phyloP scores from a whole-genome alignment of 2,329 filamentous ascomycete genomes.

The Colletotrichum orchidophilum region DNA sequence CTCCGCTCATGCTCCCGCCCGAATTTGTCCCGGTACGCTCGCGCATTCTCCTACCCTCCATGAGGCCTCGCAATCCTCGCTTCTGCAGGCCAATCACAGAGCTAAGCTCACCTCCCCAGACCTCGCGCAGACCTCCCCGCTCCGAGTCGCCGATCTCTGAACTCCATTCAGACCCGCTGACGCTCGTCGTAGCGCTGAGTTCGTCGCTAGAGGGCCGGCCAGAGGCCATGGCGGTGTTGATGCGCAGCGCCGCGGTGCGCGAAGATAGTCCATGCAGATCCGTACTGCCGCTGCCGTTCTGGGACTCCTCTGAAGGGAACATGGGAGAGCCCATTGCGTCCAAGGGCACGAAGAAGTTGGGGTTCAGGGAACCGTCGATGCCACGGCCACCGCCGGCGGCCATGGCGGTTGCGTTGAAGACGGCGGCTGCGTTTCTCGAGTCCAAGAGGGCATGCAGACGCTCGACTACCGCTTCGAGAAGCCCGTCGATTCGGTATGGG shows the following conservation, averaged over 20 bases:
- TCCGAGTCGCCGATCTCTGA: conserved; percentile 62
- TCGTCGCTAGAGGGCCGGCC: conserved; percentile 56
- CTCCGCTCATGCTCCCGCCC: conserved; percentile 35
- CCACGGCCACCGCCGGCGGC: conserved; percentile 91
- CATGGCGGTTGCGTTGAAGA: conserved; percentile 99
- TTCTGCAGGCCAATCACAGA: conserved; percentile 97
- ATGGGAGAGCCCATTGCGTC: conserved; percentile 50
- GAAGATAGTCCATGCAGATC: conserved; percentile 42
- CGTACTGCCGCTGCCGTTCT: conserved; percentile 39
- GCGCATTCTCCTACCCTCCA: conserved; percentile 90
- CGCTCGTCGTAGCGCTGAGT: conserved; percentile 59
- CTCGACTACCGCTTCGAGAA: conserved; percentile 92
- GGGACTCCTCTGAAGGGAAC: conserved; percentile 15
- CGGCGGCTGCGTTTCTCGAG: conserved; percentile 91
- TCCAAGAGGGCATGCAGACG: conserved; percentile 89
- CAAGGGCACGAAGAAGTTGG: conserved; percentile 67
- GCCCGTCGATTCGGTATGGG: conserved; percentile 91
- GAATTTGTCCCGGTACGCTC: conserved; percentile 68
- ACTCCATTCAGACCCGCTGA: conserved; percentile 66
- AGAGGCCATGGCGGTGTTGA: conserved; percentile 56
- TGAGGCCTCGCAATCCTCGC: conserved; percentile 86
- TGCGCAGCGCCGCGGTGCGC: conserved; percentile 53
- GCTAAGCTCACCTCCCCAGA: conserved; percentile 85
- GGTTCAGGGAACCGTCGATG: conserved; percentile 73
- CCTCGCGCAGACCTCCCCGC: conserved; percentile 61